Conservation (phyloP, 1,284 basidiomycete genomes). For the Heterobasidion occidentale region DNA sequence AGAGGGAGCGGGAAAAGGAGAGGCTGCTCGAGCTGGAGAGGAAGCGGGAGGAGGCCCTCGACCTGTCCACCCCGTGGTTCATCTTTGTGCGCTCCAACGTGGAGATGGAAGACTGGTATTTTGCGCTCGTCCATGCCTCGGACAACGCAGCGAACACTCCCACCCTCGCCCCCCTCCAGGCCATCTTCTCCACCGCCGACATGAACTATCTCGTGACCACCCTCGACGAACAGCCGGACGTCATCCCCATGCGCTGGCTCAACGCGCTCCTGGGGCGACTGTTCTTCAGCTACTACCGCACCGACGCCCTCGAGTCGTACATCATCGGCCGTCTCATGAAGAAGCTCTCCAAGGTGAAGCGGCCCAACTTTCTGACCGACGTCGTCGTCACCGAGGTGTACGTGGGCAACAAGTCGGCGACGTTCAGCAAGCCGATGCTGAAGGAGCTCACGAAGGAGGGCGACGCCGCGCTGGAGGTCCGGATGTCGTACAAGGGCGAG, state of each 20-base stretch:
- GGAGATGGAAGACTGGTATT: conserved; percentile 96
- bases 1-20: conserved; percentile 20
- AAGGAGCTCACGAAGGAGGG: conserved; percentile 93
- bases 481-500: conserved; percentile 78
- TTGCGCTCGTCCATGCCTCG: conserved; percentile 74
- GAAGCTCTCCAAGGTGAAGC: conserved; percentile 87
- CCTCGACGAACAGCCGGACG: conserved; percentile 88
- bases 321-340: conserved; percentile 89
- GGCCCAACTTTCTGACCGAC: conserved; percentile 80
- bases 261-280: conserved; percentile 90
- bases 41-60: conserved; percentile 38
- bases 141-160: conserved; percentile 50
- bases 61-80: conserved; percentile 70
- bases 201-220: conserved; percentile 82
- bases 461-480: conserved; percentile 84
- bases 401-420: conserved; percentile 78
- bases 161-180: conserved; percentile 44
- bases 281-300: conserved; percentile 89
- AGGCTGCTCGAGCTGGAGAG: conserved; percentile 36
- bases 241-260: conserved; percentile 94
- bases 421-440: conserved; percentile 92
- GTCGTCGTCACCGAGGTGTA: conserved; percentile 86
- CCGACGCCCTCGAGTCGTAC: conserved; percentile 71
- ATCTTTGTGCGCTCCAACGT: conserved; percentile 79
- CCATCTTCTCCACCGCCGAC: conserved; percentile 70